These are phyloP conservation scores for Aspergillus latus DNA, from an alignment of 2,329 filamentous ascomycete genomes.

Conservation along the genomic window DNA sequence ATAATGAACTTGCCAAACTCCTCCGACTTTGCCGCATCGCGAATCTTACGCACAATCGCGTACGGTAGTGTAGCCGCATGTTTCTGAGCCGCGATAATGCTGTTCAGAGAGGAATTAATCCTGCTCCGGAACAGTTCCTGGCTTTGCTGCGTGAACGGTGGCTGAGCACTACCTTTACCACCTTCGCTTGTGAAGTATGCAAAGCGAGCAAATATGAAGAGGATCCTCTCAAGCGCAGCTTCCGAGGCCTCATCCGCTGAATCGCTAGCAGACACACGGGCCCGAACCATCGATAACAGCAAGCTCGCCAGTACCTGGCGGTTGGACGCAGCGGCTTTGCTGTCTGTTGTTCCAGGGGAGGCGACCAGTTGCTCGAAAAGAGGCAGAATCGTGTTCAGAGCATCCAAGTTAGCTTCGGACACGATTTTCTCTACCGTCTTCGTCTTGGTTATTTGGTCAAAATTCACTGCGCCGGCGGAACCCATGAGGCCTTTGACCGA, in stretches of 20 bases:
- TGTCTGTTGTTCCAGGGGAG: slow-evolving; percentile 47
- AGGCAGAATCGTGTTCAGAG: slow-evolving; percentile 55
- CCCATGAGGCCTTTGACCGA: slow-evolving; percentile 69
- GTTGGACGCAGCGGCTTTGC: slow-evolving; percentile 45
- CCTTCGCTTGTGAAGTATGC: slow-evolving; percentile 50
- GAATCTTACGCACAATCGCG: slow-evolving; percentile 42
- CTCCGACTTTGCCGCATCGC: slow-evolving; percentile 36
- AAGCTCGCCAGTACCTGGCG: slow-evolving; percentile 54
- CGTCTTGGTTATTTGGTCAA: slow-evolving; percentile 81
- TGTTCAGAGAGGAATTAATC: slow-evolving; percentile 56
- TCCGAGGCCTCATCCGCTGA: slow-evolving; percentile 37
- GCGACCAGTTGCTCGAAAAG: slow-evolving; percentile 50
- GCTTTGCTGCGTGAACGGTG: slow-evolving; percentile 48
- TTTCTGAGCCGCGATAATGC: slow-evolving; percentile 46
- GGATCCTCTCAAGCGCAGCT: slow-evolving; percentile 45
- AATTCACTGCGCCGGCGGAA: slow-evolving; percentile 69
- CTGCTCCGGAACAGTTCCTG: slow-evolving; percentile 56
- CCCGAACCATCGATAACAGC: slow-evolving; percentile 52
- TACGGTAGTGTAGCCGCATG: slow-evolving; percentile 41
- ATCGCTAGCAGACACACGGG: slow-evolving; percentile 34
- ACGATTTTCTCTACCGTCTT: slow-evolving; percentile 79
- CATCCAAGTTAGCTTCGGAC: slow-evolving; percentile 55
- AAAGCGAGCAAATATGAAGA: slow-evolving; percentile 50
- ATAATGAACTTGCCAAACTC: slow-evolving; percentile 47
- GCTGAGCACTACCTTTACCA: slow-evolving; percentile 40